Base-by-base conservation (phyloP, 1,284 basidiomycete genomes). In the Pseudozyma sp. region DNA sequence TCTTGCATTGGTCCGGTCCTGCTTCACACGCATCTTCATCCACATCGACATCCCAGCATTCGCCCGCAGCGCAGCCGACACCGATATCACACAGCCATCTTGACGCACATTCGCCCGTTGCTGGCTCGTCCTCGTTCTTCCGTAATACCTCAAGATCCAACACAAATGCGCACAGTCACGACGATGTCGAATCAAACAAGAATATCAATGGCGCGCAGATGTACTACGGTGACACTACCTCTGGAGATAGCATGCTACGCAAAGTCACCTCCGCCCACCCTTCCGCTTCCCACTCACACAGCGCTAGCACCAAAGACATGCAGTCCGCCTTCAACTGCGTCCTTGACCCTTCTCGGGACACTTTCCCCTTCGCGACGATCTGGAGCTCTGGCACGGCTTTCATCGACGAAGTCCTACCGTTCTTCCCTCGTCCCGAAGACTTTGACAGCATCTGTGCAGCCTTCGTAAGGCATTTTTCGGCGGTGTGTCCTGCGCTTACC, bases 341-440 rank as follows among this genome's bases (percentile, higher is more conserved):
- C 4, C 69, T 76, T 19, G 60, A 71, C 35, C 60, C 64, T 7
- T 70, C 69, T 31, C 60, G 60, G 35, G 69, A 72, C n/a, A 65
- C 69, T 3, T 76, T 71, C 19, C 73, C 73, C 12, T 76, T 76
- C 44, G 59, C 58, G 14, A 76, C 73, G 16, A 76, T 71, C 54
- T 76, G 73, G 73, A 53, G 52, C 47, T 72, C 70, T 9, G 70
- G 70, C n/a, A 67, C 63, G 2, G 70, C 61, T 1, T 75, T 75
- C 43, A 63, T 70, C 68, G 67, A 75, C 9, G 68, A 75, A 36
- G 58, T 75, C 5, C 39, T 72, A n/a, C 70, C 70, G 1, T 69
- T 73, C 48, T 73, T 73, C 47, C 66, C 70, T n/a, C 38, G 18
- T 19, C 52, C 60, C 14, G 58, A 69, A 31, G 70, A 68, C n/a